Evolutionary conservation across 306 rosid genomes (phyloP).

Genomic region (Quercus variabilis): DNA sequence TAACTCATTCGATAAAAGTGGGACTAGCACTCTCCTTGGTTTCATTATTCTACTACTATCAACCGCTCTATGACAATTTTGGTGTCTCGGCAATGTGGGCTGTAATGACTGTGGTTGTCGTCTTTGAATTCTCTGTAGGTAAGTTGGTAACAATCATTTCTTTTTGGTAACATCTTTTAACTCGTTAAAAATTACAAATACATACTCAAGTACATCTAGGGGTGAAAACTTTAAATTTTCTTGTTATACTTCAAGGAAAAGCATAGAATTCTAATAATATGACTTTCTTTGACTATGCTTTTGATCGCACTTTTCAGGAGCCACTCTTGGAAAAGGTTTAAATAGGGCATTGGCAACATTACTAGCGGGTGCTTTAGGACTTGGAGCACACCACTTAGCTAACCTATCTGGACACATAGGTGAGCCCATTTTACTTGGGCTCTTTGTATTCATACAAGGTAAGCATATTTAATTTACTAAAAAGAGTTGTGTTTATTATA

Average conservation of each 20-base stretch:
- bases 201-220: background rate
- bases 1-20: constrained; percentile 71
- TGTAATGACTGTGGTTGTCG: constrained; percentile 83
- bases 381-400: constrained; percentile 83
- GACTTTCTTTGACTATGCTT: background rate
- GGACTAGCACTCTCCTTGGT: constrained; percentile 67
- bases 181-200: too few species aligned
- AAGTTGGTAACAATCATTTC: background rate
- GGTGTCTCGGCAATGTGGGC: constrained; percentile 96
- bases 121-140: constrained; percentile 87
- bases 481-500: too few species aligned
- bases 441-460: constrained; percentile 78
- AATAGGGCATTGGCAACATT: constrained; percentile 82
- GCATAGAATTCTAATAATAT: background rate
- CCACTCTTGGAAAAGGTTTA: constrained; percentile 80
- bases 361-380: constrained; percentile 75
- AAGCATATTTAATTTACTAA: background rate
- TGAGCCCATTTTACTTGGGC: constrained; percentile 68
- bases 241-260: background rate
- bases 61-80: constrained; percentile 72
- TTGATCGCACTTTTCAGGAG: constrained; percentile 47
- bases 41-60: constrained; percentile 69
- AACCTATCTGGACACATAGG: constrained; percentile 62
- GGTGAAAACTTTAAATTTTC: background rate
- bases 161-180: too few species aligned